Evolutionary conservation across 2,329 filamentous ascomycete genomes (phyloP).

Genomic region (Neurospora crassa): DNA sequence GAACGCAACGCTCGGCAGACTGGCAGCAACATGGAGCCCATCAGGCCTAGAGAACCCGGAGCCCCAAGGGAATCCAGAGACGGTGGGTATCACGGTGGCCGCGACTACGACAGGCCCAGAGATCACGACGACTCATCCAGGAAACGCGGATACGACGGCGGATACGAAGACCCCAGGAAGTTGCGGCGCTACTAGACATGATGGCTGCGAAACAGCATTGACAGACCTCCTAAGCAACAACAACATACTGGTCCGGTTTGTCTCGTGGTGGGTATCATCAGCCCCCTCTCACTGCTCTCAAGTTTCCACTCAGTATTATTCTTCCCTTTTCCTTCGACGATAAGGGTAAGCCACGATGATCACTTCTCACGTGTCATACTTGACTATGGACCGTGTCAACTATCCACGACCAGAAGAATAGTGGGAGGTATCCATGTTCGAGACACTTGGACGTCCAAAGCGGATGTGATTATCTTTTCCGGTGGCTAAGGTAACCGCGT

Average conservation of each 20-base stretch:
- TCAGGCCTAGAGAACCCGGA: constrained; percentile 31
- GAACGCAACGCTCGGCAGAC: constrained; percentile 36
- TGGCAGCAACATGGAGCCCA: constrained; percentile 30
- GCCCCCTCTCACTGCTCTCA: constrained; percentile 7
- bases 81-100: constrained; percentile 23
- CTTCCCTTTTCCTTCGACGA: constrained; percentile 16
- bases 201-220: constrained; percentile 10
- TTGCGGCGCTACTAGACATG: constrained; percentile 51
- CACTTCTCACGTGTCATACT: neutral
- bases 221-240: neutral
- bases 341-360: constrained; percentile 20
- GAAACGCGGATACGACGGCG: constrained; percentile 67
- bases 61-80: constrained; percentile 27
- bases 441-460: neutral
- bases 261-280: constrained; percentile 38
- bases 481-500: neutral
- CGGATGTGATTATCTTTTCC: neutral
- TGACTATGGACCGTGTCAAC: neutral
- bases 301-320: constrained; percentile 15
- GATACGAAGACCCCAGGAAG: constrained; percentile 69
- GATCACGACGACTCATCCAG: constrained; percentile 44
- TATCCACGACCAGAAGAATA: neutral
- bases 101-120: constrained; percentile 42
- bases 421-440: neutral
- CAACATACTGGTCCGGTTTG: constrained; percentile 6